Base-by-base conservation (phyloP, 2,329 filamentous ascomycete genomes). In the Fusarium goolgardi region DNA sequence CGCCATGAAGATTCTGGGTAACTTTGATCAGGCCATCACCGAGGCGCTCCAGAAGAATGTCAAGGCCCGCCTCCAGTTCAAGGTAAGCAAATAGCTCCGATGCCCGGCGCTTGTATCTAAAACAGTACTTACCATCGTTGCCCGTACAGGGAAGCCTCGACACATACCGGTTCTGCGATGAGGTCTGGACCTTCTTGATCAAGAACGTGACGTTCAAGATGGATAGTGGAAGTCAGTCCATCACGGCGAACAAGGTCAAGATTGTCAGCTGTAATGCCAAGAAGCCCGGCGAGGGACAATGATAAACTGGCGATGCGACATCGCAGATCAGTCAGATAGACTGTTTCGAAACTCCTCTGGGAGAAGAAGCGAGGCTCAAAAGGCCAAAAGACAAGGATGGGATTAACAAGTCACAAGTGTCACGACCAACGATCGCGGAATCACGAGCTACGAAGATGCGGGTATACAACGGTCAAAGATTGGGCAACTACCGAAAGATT, bases 201-300 rank as follows among this genome's bases (percentile, higher is more conserved):
- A 97, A 97, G 81, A 96, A 98, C 71, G 94, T 98, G 57, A 94
- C 90, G n/a, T 98, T 99, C 84, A 99, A 99, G 83, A 91, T 98
- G 83, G 95, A 98, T 73, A 93, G 91, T 53, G 86, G 85, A 71
- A 88, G 87, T 58, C 87, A 89, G 64, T 87, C 88, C 1, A 89
- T 98, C 16, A 83, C 87, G 37, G 94, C 94, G 21, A 95, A 97
- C 77, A 95, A 94, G 79, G 92, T 99, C 80, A 98, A 98, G 89
- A 99, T 99, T 72, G 96, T 99, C 50, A 96, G 93, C 81, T 98
- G 95, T 81, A 97, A 96, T 76, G 94, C 94, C 71, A 97, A 97
- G 85, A 84, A 82, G 73, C 81, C 82, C 4, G 81, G 81, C 55
- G 83, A 85, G 60, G 76, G 73, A 50, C 62, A 47, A 62, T 72